Evolutionary conservation across 2,329 filamentous ascomycete species (phyloP), one percentile per base, ranked within the genome.

Genomic region (Arachnomyces sp.): DNA sequence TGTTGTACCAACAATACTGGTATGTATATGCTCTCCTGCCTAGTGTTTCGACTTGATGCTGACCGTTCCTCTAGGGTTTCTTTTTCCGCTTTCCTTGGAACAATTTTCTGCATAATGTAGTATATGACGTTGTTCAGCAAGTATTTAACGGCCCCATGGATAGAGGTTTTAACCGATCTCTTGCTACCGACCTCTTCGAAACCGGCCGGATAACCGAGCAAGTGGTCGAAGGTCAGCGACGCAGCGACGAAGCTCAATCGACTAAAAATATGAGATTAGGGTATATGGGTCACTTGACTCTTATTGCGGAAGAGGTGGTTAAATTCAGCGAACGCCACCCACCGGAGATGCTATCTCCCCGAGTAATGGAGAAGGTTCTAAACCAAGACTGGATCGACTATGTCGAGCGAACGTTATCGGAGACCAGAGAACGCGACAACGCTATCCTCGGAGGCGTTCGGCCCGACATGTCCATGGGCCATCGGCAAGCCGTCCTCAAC

Each of bases 21-120:
- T 94, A 73, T 74, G 82, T 67, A 30, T 9, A 13, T 28, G 14
- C 7, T 6, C 20, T 7, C 5, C 43, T 11, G 15, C 38, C 29
- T 13, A 18, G 17, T 36, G n/a, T 32, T 17, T 34, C 6, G 11
- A 28, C 37, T 43, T 30, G 46, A 18, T 28, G 30, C 36, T 16
- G 14, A 14, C 33, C 42, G 40, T 52, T 17, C 25, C 20, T 43
- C 8, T 49, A 93, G 87, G 85, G 88, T 42, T 96, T 96, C 70
- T 98, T 98, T 67, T 98, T 98, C 70, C 80, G 83, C 44, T 98
- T 96, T 56, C 90, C 92, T 1, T 98, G 92, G 92, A 98, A 98
- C 65, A 98, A 98, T 62, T 98, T 98, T 58, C 74, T 98, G 33
- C 92, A 98, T 66, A 98, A 98, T 57, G 92, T 98, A 32, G 92